These are phyloP conservation scores for Aspergillus viridinutans DNA, from an alignment of 2,329 filamentous ascomycete species.

Conservation along the genomic window DNA sequence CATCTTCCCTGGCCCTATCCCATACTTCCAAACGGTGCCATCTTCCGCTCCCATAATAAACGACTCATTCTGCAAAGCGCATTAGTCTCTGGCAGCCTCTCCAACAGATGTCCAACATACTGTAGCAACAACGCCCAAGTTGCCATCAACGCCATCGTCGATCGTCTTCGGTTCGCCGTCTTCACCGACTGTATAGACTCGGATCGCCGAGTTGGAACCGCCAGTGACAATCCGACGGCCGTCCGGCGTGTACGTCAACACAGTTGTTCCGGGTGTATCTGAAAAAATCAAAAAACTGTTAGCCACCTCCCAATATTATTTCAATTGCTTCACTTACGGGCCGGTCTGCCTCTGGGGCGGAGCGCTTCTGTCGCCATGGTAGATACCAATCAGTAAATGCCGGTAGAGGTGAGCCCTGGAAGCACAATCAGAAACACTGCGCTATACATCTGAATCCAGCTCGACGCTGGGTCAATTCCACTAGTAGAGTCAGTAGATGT, in stretches of 20 bases:
- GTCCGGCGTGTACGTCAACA: conserved; percentile 82
- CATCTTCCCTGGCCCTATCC: conserved; percentile 64
- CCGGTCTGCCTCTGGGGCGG: conserved; percentile 40
- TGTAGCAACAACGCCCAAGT: conserved; percentile 70
- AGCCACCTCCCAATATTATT: conserved; percentile 3
- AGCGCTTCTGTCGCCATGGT: conserved; percentile 35
- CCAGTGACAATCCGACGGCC: conserved; percentile 84
- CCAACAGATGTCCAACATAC: conserved; percentile 36
- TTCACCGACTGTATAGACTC: conserved; percentile 85
- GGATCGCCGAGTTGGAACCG: conserved; percentile 88
- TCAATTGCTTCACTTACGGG: conserved; percentile 40
- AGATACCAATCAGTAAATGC: background rate
- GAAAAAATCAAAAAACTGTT: conserved; percentile 1
- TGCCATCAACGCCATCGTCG: conserved; percentile 85
- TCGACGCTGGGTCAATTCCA: background rate
- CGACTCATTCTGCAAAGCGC: conserved; percentile 59
- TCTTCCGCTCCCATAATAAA: conserved; percentile 91
- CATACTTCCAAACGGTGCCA: conserved; percentile 91
- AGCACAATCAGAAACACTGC: background rate
- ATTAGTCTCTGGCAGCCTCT: conserved; percentile 4
- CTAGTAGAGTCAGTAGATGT: conserved; percentile 1
- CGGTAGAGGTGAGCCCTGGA: background rate
- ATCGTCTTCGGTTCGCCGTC: conserved; percentile 90
- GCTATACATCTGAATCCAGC: background rate
- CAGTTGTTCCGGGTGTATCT: conserved; percentile 84